Evolutionary conservation across 1,284 basidiomycete species (phyloP), one percentile per base, ranked within the genome.

Genomic region (Ustilago hordei): DNA sequence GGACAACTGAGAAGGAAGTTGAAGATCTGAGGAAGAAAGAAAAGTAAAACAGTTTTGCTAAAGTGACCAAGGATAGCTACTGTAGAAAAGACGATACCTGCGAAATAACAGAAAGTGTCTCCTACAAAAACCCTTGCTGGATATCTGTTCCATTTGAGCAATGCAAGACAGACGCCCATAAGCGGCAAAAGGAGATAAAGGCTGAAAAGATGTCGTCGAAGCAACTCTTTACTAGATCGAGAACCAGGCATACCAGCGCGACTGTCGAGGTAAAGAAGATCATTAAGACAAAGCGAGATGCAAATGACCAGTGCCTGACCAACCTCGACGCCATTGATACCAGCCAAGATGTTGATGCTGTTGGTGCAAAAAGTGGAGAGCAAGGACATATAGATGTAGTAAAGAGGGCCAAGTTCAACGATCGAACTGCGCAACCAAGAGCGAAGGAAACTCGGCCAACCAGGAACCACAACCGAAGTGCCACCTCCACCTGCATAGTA

Each of bases 261-360:
- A 8, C 70, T 5, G 60, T 84, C 79, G 47, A 86, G 78, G 87
- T 95, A 98, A 34, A 99, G 88, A 13, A 96, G 86, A 84, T 98
- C 95, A 85, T 99, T 99, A 54, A 95, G 72, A 69, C 93, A 92
- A 73, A 99, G 92, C 0, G 94, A 96, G 15, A 94, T 74, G 3
- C 93, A 93, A 75, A 99, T 99, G 71, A 99, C 91, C 38, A 98
- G 88, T 0, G 95, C 94, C 87, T 99, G 97, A 60, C 92, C 91
- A 3, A 86, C 87, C 88, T 99, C 97, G 1, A 97, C 92, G 12
- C 96, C 97, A 85, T 99, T 99, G 81, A 98, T 93, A 6, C 97
- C 97, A 3, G 96, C 97, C 8, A 99, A 91, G 80, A 99, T 99
- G 87, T 99, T 99, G 90, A 99, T 98, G 86, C 93, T 93, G 87